Conservation (phyloP, 176 grass and related monocot species). For the Pontederia crassipes region DNA sequence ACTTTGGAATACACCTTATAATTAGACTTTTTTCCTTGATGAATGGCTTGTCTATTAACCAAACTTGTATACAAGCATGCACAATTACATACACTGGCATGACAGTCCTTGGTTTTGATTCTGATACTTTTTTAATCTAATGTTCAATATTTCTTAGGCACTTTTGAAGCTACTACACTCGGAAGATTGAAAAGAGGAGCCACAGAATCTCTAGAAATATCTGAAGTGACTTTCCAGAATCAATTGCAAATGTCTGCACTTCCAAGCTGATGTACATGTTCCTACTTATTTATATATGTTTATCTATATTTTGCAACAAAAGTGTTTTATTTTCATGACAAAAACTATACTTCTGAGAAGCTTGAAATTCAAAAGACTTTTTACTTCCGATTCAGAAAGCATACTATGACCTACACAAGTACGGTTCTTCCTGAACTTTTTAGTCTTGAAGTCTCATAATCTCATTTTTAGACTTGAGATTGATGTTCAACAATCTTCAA, state of each 20-base stretch:
- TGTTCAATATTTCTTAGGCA: slow-evolving; percentile 31
- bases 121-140: not conserved
- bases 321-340: no score
- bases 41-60: no score
- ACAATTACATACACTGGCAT: not conserved
- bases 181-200: slow-evolving; percentile 63
- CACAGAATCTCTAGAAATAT: slow-evolving; percentile 57
- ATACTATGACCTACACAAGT: no score
- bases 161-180: slow-evolving; percentile 84
- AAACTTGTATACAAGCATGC: not conserved
- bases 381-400: no score
- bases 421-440: no score
- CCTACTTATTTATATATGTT: not conserved
- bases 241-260: slow-evolving; percentile 70
- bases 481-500: no score
- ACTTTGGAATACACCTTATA: no score
- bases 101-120: not conserved
- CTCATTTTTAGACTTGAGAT: no score
- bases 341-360: no score
- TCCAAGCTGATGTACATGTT: slow-evolving; percentile 38
- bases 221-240: slow-evolving; percentile 52
- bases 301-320: not conserved
- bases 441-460: no score
- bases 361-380: no score
- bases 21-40: no score